Percentiles rank a stretch among this genome's conserved stretches.
Evolutionary conservation across 2,329 filamentous ascomycete genomes (phyloP).

Genomic region (Colletotrichum tamarilloi): DNA sequence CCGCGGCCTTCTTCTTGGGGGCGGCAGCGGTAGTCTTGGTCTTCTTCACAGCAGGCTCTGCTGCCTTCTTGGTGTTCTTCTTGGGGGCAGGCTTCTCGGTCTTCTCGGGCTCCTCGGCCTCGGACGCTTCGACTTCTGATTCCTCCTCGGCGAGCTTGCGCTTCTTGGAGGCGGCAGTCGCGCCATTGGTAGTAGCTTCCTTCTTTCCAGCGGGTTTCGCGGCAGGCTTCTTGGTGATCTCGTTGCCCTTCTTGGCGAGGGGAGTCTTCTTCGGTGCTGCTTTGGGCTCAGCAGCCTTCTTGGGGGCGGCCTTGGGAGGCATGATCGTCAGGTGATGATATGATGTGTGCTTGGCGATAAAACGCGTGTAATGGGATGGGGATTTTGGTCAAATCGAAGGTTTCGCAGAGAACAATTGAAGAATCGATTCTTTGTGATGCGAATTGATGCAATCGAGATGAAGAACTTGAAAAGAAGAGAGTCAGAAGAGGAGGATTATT

Average conservation of each 20-base stretch:
- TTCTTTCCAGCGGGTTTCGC: constrained; percentile 39
- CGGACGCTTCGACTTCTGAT: constrained; percentile 1
- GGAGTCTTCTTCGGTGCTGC: constrained; percentile 39
- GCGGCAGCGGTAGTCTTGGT: constrained; percentile 30
- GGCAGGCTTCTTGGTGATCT: constrained; percentile 38
- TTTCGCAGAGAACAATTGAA: constrained; percentile 4
- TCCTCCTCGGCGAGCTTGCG: constrained; percentile 28
- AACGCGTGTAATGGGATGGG: constrained; percentile 20
- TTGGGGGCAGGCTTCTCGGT: constrained; percentile 8
- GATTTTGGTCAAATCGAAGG: neutral
- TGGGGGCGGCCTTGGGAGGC: constrained; percentile 41
- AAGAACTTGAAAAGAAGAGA: constrained; percentile 11
- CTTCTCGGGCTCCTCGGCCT: constrained; percentile 14
- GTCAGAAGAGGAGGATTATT: constrained; percentile 1
- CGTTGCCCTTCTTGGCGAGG: constrained; percentile 43
- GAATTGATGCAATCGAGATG: constrained; percentile 9
- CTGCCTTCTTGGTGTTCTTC: constrained; percentile 47
- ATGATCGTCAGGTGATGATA: constrained; percentile 27
- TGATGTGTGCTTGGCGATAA: neutral
- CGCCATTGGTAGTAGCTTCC: constrained; percentile 42
- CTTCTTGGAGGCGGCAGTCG: constrained; percentile 35
- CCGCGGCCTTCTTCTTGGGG: constrained; percentile 54
- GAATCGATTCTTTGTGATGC: neutral
- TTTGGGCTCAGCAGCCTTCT: constrained; percentile 42
- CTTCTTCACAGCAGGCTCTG: constrained; percentile 35